Percentiles rank a stretch among this genome's conserved stretches.
phyloP scores from a whole-genome alignment of 2,329 filamentous ascomycete genomes.

The Blastomyces percursus region DNA sequence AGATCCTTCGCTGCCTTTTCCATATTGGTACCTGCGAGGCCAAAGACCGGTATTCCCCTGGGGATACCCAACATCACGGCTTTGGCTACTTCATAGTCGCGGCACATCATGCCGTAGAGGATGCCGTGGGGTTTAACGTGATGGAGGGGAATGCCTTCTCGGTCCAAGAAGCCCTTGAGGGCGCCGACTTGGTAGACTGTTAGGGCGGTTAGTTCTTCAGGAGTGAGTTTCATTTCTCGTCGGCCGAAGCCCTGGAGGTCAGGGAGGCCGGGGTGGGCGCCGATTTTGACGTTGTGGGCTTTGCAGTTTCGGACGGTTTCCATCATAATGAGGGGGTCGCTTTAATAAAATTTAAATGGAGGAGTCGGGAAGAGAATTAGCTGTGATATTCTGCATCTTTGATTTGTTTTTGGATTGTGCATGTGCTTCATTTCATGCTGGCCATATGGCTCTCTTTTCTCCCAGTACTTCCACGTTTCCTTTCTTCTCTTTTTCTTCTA shows the following conservation, averaged over 20 bases:
- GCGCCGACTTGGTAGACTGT: constrained; percentile 55
- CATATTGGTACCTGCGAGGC: constrained; percentile 44
- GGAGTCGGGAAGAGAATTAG: not conserved
- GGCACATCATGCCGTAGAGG: constrained; percentile 47
- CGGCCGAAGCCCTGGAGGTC: constrained; percentile 56
- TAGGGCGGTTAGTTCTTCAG: constrained; percentile 47
- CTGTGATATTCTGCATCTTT: not conserved
- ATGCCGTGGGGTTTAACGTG: constrained; percentile 55
- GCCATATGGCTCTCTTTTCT: not conserved
- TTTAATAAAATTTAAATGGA: constrained; percentile 14
- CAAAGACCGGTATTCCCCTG: constrained; percentile 42
- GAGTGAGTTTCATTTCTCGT: constrained; percentile 48
- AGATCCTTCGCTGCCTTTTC: constrained; percentile 44
- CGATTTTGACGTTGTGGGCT: constrained; percentile 44
- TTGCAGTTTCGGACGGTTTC: constrained; percentile 50
- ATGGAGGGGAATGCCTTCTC: constrained; percentile 45
- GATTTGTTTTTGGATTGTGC: not conserved
- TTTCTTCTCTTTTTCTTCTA: not conserved
- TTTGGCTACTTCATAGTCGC: constrained; percentile 41
- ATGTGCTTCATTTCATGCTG: no score
- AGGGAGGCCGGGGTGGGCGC: constrained; percentile 55
- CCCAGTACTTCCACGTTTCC: not conserved
- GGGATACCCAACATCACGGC: constrained; percentile 46
- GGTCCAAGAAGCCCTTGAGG: constrained; percentile 48
- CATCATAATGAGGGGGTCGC: constrained; percentile 55